Conservation (phyloP, 169 alveolate genomes). For the Plasmodium adleri region DNA sequence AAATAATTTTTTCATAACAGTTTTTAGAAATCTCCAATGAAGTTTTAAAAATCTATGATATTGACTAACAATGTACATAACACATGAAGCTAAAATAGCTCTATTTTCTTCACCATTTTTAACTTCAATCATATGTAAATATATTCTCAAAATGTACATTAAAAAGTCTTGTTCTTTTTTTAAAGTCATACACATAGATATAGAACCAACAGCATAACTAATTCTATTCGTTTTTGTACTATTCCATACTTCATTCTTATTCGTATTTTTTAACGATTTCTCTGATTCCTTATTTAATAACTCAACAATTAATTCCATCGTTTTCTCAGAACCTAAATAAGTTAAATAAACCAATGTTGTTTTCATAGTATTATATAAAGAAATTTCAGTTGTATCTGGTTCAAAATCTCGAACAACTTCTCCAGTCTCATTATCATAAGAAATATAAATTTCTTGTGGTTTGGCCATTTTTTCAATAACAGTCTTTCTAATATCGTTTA, state of each 20-base stretch:
- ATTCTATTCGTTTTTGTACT: conserved; percentile 91
- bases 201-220: conserved; percentile 98
- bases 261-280: conserved; percentile 77
- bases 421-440: conserved; percentile 92
- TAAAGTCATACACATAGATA: conserved; percentile 97
- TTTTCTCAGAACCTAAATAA: conserved; percentile 95
- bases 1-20: conserved; percentile 98
- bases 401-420: conserved; percentile 92
- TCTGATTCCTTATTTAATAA: conserved; percentile 91
- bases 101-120: conserved; percentile 97
- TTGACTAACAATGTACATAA: conserved; percentile 99
- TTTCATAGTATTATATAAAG: conserved; percentile 96
- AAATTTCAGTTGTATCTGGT: conserved; percentile 96
- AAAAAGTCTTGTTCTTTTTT: conserved; percentile 95
- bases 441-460: conserved; percentile 95
- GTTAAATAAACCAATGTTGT: conserved; percentile 95
- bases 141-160: conserved; percentile 93
- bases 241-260: conserved; percentile 82
- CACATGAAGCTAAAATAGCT: conserved; percentile 97
- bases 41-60: conserved; percentile 97
- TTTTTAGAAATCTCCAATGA: conserved; percentile 98
- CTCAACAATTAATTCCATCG: conserved; percentile 93
- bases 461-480: conserved; percentile 95
- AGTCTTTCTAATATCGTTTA: conserved; percentile 72
- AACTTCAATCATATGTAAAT: conserved; percentile 96